Evolutionary conservation across 305 asterid species (phyloP).

Genomic region (Fraxinus velutina): DNA sequence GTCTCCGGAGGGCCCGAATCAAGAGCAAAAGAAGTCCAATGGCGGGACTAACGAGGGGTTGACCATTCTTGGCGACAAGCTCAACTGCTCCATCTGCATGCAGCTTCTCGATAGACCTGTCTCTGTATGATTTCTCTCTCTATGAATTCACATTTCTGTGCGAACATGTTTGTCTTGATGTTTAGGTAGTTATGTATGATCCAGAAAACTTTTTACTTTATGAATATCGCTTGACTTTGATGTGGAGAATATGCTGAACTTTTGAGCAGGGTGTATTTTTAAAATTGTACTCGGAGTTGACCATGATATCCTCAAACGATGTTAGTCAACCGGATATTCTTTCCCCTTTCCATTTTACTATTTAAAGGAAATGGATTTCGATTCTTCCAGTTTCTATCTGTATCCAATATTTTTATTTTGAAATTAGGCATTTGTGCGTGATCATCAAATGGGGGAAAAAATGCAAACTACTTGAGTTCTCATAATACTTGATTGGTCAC

Average conservation of each 20-base stretch:
- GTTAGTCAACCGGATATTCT: too few relatives aligned
- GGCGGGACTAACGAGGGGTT: slow-evolving; percentile 37
- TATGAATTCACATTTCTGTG: background rate
- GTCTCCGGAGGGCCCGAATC: background rate
- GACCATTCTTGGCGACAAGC: slow-evolving; percentile 56
- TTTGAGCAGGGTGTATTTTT: background rate
- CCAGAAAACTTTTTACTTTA: slow-evolving; percentile 6
- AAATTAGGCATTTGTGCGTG: background rate
- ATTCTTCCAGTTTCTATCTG: background rate
- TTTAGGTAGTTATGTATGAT: slow-evolving; percentile 17
- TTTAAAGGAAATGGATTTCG: background rate
- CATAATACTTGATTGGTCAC: background rate
- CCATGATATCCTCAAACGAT: background rate
- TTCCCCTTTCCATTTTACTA: background rate
- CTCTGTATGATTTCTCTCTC: slow-evolving; percentile 46
- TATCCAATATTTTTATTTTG: background rate
- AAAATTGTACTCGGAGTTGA: background rate
- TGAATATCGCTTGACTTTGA: slow-evolving; percentile 24
- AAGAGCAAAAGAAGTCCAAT: slow-evolving; percentile 9
- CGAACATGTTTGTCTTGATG: background rate
- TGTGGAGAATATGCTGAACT: slow-evolving; percentile 12
- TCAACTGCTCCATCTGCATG: slow-evolving; percentile 92
- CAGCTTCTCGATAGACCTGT: slow-evolving; percentile 82
- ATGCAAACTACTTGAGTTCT: background rate
- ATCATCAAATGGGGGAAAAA: background rate